Base-by-base conservation (phyloP, 1,139 yeast genomes). In the Taphrina communis region DNA sequence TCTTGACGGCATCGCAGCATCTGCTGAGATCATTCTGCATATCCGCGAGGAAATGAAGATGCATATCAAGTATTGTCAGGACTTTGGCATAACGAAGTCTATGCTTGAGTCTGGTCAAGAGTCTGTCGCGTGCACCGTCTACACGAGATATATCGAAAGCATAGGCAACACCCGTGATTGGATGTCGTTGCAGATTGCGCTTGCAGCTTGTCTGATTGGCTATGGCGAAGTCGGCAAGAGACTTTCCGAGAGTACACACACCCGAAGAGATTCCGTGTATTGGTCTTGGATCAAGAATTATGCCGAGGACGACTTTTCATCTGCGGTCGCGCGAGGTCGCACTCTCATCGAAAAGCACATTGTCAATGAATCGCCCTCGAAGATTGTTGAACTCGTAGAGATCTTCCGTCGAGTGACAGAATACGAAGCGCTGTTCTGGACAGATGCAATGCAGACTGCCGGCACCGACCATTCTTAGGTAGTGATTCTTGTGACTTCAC, bases 201-300 rank as follows among this genome's bases (percentile, higher is more conserved):
- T 69, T 31, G 61, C 65, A 9, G 68, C 71, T 4, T 70, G 69
- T 38, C 52, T 69, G 6, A 14, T 69, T 39, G 70, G 70, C 7
- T 69, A 69, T 50, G 70, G 70, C 31, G 61, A 67, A 8, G 65
- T 69, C 21, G 70, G 52, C 17, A 44, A 46, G n/a, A 53, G 66
- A 35, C 61, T 66, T 0, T 41, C 31, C 17, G 59, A 41, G 12
- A 39, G 58, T 39, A 6, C 46, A 14, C 25, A 21, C 12, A 66
- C 69, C 14, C 19, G 41, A 11, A 58, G 56, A 69, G 75, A 79
- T n/a, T 56, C 73, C 19, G 70, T 70, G 11, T 88, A 85, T 75
- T 80, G 80, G 70, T 77, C 80, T 8, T 89, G 95, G 95, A 76
- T 88, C 14, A 81, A 80, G 12, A 89, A 86, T 68, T 89, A 89